Conservation (phyloP, 2,329 filamentous ascomycete species). For the Penicillium sp. region DNA sequence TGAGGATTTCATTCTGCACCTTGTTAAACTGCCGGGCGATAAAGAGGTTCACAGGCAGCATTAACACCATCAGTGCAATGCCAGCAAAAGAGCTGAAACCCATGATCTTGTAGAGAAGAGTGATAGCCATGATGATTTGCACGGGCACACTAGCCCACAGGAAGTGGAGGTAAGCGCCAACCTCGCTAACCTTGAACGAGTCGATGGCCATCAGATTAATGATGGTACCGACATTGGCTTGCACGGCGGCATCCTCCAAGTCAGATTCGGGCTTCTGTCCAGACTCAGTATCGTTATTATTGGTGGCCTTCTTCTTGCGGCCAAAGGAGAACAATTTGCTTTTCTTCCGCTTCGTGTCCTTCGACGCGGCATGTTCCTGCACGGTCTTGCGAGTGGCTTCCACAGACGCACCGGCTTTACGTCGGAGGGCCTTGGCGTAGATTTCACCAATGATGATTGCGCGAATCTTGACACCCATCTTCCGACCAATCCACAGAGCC, state of each 20-base stretch:
- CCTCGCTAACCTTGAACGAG: conserved; percentile 95
- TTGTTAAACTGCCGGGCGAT: conserved; percentile 80
- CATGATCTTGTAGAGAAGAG: conserved; percentile 81
- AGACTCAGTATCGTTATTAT: conserved; percentile 24
- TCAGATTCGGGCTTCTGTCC: conserved; percentile 15
- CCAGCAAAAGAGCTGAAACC: conserved; percentile 91
- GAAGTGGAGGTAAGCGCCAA: conserved; percentile 92
- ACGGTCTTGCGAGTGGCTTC: conserved; percentile 67
- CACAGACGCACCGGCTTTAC: conserved; percentile 74
- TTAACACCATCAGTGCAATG: conserved; percentile 79
- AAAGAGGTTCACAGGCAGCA: conserved; percentile 83
- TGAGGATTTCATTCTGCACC: conserved; percentile 85
- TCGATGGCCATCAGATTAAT: conserved; percentile 99
- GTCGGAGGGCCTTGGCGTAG: conserved; percentile 87
- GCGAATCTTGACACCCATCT: conserved; percentile 85
- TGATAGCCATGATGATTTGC: conserved; percentile 74
- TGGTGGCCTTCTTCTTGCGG: conserved; percentile 48
- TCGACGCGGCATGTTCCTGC: conserved; percentile 38
- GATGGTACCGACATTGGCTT: conserved; percentile 93
- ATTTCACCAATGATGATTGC: conserved; percentile 97
- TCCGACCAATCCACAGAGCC: conserved; percentile 87
- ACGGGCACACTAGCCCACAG: conserved; percentile 88
- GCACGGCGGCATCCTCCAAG: conserved; percentile 52
- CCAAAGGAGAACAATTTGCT: conserved; percentile 53
- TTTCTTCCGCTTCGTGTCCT: conserved; percentile 30